Conservation (phyloP, 2,329 filamentous ascomycete genomes). For the Aspergillus sp. region DNA sequence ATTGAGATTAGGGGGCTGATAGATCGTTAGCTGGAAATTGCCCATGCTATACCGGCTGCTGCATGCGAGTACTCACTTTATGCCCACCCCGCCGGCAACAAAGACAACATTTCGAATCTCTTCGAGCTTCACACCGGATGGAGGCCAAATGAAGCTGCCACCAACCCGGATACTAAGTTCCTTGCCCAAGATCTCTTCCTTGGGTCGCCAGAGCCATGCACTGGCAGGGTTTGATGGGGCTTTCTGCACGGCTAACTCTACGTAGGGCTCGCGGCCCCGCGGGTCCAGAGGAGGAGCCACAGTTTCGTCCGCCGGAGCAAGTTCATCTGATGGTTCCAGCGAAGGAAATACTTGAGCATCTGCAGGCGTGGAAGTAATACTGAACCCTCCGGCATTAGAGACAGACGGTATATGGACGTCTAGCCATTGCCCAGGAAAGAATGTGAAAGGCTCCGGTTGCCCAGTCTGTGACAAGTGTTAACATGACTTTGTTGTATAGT, state of each 20-base stretch:
- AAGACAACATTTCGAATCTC: slow-evolving; percentile 65
- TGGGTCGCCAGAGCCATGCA: slow-evolving; percentile 69
- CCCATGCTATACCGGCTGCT: neutral
- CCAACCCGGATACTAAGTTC: slow-evolving; percentile 70
- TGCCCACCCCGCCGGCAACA: slow-evolving; percentile 77
- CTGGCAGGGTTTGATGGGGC: slow-evolving; percentile 71
- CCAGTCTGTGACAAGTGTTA: slow-evolving; percentile 18
- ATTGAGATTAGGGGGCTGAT: slow-evolving; percentile 72
- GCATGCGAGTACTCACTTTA: slow-evolving; percentile 58
- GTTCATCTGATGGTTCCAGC: slow-evolving; percentile 19
- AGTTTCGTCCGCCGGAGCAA: slow-evolving; percentile 20
- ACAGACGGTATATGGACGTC: slow-evolving; percentile 74
- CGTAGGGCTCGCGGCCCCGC: slow-evolving; percentile 47
- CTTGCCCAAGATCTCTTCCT: slow-evolving; percentile 56
- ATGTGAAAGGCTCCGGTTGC: slow-evolving; percentile 51
- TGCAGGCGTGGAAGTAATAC: slow-evolving; percentile 74
- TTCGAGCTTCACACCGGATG: slow-evolving; percentile 40
- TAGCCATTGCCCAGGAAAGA: slow-evolving; percentile 83
- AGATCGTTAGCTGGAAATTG: slow-evolving; percentile 8
- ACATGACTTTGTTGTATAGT: neutral
- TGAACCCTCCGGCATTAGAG: slow-evolving; percentile 77
- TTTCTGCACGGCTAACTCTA: slow-evolving; percentile 77
- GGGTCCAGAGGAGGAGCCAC: slow-evolving; percentile 22
- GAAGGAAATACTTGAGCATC: slow-evolving; percentile 44
- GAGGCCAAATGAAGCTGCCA: slow-evolving; percentile 79